Evolutionary conservation across 495 filamentous ascomycete species (phyloP).

Genomic region (Penicillium dipodomyicola): DNA sequence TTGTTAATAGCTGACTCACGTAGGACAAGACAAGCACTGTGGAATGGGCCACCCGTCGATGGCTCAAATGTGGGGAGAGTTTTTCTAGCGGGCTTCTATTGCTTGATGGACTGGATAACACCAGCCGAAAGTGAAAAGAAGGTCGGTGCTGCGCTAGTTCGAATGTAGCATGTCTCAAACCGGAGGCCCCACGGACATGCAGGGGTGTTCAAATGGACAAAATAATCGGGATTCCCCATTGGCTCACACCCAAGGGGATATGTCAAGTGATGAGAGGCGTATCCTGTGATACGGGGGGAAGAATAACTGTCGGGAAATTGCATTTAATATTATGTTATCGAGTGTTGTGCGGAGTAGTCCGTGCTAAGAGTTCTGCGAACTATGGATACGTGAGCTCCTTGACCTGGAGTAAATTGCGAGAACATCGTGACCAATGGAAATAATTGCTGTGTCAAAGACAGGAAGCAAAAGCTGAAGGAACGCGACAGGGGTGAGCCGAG

Average conservation of each 20-base stretch:
- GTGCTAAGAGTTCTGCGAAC: too few relatives aligned
- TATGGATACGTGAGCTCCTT: background rate
- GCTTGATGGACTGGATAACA: background rate
- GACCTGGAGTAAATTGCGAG: background rate
- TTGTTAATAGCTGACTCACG: background rate
- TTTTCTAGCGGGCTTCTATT: background rate
- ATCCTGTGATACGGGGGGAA: background rate
- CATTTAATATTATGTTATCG: slow-evolving; percentile 3
- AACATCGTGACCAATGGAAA: background rate
- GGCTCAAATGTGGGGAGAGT: slow-evolving; percentile 9
- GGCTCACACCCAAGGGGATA: background rate
- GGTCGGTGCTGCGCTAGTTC: background rate
- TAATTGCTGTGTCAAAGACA: background rate
- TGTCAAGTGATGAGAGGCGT: background rate
- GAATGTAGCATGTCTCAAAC: slow-evolving; percentile 2
- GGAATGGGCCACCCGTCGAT: background rate
- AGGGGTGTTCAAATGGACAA: background rate
- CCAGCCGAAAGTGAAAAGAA: background rate
- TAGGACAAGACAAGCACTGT: background rate
- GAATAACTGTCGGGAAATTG: background rate
- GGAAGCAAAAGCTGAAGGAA: background rate
- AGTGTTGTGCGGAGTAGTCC: too few relatives aligned
- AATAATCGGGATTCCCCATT: background rate
- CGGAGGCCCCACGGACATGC: slow-evolving; percentile 10
- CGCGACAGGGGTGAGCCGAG: background rate